Base-by-base conservation (phyloP, 345 rosid genomes). In the Sapria himalayana region DNA sequence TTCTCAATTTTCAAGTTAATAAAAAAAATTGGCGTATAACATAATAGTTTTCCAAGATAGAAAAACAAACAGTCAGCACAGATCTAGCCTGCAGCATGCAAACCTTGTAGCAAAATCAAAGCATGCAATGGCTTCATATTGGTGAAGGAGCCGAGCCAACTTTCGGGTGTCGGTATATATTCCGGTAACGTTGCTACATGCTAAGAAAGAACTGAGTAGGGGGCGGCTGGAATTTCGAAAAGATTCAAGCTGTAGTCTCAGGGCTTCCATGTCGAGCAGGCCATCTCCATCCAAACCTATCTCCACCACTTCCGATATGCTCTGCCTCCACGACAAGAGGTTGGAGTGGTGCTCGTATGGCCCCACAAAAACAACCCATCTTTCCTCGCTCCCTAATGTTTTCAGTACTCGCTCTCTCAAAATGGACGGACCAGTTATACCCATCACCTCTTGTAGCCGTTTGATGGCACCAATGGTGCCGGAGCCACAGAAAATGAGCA, bases 291-390 rank as follows among this genome's bases (percentile, higher is more conserved):
- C 61, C 7, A 69, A 19, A 5, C 69, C 67, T 18, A 75, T 61
- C 57, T 75, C 73, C 1, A 75, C 33, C 2, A 75, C 84, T 46
- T 75, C 62, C 1, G 72, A 78, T 1, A 71, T 39, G 56, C 79
- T 66, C 37, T 72, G 76, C 29, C 85, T 29, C 85, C 85, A 75
- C 0, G 80, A 66, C 21, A 75, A 70, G 25, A 75, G 43, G 47
- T 75, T 75, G 0, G 80, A 75, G 43, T 75, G 85, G 53, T 75
- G 85, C 61, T 75, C 85, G 7, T 63, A 62, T 0, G 85, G 85
- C 1, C 85, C 79, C 0, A 72, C 52, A 18, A 75, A 69, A 2
- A 72, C 85, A 0, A 72, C 54, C 85, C 76, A 72, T 27, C 79
- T 63, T 25, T 69, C 61, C 31, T 72, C 67, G 2, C 23, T 10